phyloP scores from a whole-genome alignment of 23 red algal species.

The Pyropia haitanensis region DNA sequence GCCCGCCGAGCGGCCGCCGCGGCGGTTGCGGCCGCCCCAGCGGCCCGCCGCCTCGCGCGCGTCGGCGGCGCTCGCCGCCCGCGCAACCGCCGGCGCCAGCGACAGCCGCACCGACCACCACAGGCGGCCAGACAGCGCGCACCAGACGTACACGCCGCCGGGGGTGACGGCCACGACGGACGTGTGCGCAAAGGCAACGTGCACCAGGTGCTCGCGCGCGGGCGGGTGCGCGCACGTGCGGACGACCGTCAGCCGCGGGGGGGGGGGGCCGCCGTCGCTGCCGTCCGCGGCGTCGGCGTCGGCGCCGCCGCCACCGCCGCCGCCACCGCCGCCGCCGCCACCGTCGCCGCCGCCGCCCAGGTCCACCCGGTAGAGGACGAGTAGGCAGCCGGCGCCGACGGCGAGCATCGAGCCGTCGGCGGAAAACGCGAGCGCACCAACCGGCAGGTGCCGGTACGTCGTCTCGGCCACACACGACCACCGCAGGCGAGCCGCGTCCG shows the following conservation, averaged over 20 bases:
- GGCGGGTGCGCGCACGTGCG: constrained; percentile 42
- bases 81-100: background rate
- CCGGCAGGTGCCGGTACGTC: constrained; percentile 19
- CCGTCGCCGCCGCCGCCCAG: background rate
- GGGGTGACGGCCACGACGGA: constrained; percentile 29
- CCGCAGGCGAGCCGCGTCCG: too few relatives aligned
- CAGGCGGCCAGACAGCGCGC: constrained; percentile 30
- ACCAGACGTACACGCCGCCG: constrained; percentile 51
- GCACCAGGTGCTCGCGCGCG: constrained; percentile 12
- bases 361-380: constrained; percentile 40
- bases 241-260: constrained; percentile 7
- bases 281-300: background rate
- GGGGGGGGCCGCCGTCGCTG: background rate
- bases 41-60: too few relatives aligned
- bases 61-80: too few relatives aligned
- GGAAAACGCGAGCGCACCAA: constrained; percentile 19
- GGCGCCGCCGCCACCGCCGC: background rate
- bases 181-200: constrained; percentile 17
- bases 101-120: constrained; percentile 53
- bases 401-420: constrained; percentile 47
- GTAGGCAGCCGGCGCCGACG: constrained; percentile 19
- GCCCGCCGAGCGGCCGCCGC: too few relatives aligned
- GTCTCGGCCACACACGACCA: constrained; percentile 36
- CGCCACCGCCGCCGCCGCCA: background rate
- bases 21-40: too few relatives aligned